These are phyloP conservation scores for Solanum chilense DNA, from an alignment of 257 asterid genomes.

Conservation along the genomic window DNA sequence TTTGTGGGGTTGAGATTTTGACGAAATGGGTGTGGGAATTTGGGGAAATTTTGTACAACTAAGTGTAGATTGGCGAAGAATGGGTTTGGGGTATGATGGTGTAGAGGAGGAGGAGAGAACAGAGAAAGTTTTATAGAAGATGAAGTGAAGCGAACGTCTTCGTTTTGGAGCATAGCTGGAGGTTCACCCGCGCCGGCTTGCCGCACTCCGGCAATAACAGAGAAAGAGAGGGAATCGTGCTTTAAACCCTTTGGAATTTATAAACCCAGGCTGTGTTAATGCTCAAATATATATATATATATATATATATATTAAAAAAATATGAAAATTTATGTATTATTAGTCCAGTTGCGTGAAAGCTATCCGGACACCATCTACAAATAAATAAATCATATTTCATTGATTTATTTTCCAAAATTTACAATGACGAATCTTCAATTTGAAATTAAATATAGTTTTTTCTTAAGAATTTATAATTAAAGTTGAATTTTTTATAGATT, in stretches of 20 bases:
- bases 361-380: neutral
- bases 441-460: too few species aligned
- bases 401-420: too few species aligned
- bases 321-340: neutral
- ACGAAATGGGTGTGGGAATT: conserved; percentile 18
- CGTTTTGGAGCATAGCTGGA: conserved; percentile 41
- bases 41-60: conserved; percentile 18
- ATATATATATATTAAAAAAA: too few species aligned
- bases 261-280: neutral
- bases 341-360: neutral
- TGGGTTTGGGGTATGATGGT: conserved; percentile 2
- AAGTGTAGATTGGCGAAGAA: neutral
- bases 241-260: neutral
- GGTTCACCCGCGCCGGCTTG: neutral
- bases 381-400: too few species aligned
- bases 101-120: conserved; percentile 5
- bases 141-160: conserved; percentile 44
- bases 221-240: neutral
- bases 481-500: neutral
- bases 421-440: neutral
- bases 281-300: neutral
- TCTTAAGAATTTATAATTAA: too few species aligned
- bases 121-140: conserved; percentile 53
- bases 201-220: neutral
- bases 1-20: neutral